These are phyloP conservation scores for Pseudogymnoascus sp. DNA, from an alignment of 2,329 filamentous ascomycete genomes.

Conservation along the genomic window DNA sequence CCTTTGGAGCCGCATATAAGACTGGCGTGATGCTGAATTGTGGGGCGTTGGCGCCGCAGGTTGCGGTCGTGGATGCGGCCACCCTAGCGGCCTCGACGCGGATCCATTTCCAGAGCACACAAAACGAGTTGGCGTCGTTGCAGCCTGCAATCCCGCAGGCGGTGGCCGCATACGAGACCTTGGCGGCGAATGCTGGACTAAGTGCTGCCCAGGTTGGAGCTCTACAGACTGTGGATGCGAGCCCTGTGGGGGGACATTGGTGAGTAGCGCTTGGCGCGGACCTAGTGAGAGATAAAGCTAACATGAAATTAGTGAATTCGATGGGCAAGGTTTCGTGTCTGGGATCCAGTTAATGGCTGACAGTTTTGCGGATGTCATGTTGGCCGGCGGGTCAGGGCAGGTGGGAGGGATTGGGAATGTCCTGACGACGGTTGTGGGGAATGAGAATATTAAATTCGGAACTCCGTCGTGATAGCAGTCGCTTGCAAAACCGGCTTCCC, in stretches of 20 bases:
- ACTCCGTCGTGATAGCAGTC: not conserved
- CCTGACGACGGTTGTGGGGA: conserved; percentile 29
- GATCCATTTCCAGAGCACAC: conserved; percentile 50
- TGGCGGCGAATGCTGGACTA: conserved; percentile 38
- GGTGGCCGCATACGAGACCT: conserved; percentile 43
- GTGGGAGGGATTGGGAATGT: conserved; percentile 44
- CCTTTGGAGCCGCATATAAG: conserved; percentile 30
- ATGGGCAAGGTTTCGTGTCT: conserved; percentile 44
- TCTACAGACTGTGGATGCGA: conserved; percentile 50
- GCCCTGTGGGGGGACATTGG: conserved; percentile 46
- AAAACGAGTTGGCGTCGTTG: conserved; percentile 41
- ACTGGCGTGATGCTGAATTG: conserved; percentile 48
- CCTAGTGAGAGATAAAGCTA: not conserved
- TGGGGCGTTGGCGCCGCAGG: conserved; percentile 46
- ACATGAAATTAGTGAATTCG: conserved; percentile 38
- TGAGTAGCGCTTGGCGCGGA: not conserved
- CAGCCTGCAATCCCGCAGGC: conserved; percentile 44
- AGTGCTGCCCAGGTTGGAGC: conserved; percentile 37
- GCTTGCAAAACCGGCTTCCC: no score
- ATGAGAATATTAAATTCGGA: conserved; percentile 16
- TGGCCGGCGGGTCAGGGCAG: conserved; percentile 39
- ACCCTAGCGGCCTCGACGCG: conserved; percentile 38
- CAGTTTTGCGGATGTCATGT: conserved; percentile 45
- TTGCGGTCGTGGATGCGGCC: conserved; percentile 37
- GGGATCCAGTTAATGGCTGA: conserved; percentile 50